Base-by-base conservation (phyloP, 2,329 filamentous ascomycete genomes). In the Aspergillus ibericus region DNA sequence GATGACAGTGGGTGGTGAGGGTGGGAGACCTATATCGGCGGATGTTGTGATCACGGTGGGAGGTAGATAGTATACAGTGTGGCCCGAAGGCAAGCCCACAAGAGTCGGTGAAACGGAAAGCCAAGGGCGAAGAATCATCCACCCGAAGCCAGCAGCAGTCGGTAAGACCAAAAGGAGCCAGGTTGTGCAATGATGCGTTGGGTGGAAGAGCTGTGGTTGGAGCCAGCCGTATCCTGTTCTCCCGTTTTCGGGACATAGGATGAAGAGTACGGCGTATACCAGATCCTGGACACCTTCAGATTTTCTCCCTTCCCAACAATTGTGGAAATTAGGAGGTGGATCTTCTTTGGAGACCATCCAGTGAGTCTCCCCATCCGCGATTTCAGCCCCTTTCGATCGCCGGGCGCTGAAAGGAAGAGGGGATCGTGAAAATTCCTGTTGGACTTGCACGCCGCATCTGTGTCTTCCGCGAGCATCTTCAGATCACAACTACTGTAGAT, bases 221-320 rank as follows among this genome's bases (percentile, higher is more conserved):
- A 49, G 47, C 36, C 18, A 35, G 47, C 57, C 56, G 44, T 52
- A 60, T 55, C 52, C 35, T 42, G 40, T 22, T 48, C 52, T 27
- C 60, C 55, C 51, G 38, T 42, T 32, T 36, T 55, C 48, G 58
- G 60, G 55, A 62, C 51, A 62, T 64, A 66, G 64, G 63, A 66
- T 66, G 64, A 48, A 63, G 63, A 62, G 61, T 66, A 66, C 64
- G 48, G 61, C 63, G 64, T 66, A 66, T 60, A 66, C 63, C 59
- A 62, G 57, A 66, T 66, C 64, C 63, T 66, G 64, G 59, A 64
- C 53, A 61, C 53, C 56, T 48, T 59, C 53, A 61, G 53, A 60
- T 62, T 55, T 56, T 51, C 56, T 25, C 44, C 44, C 44, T 40
- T 58, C 36, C 47, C 53, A 61, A 53, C 52, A 25, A 61, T 51